A percentile compares a stretch with the other conserved stretches of the same genome.
These are phyloP conservation scores for Simplicillium sp. DNA, from an alignment of 2,329 filamentous ascomycete species.

Conservation along the genomic window DNA sequence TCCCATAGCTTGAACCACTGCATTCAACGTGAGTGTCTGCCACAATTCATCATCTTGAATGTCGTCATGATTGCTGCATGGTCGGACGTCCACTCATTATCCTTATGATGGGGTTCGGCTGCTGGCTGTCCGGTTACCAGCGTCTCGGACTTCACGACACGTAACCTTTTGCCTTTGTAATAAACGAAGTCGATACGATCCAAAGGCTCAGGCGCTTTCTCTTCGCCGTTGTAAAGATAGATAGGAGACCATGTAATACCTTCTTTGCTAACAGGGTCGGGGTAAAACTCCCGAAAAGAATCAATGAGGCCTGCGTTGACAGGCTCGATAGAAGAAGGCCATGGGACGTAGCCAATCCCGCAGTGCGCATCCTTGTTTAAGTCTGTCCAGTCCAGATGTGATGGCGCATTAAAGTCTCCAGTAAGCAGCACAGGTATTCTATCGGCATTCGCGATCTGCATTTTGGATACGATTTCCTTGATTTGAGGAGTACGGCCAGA, in stretches of 20 bases:
- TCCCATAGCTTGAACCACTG: no score
- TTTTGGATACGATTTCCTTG: slow-evolving; percentile 18
- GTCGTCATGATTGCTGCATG: slow-evolving; percentile 23
- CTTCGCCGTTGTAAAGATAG: slow-evolving; percentile 10
- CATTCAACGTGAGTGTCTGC: neutral
- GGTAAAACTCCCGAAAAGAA: slow-evolving; percentile 26
- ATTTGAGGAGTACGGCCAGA: slow-evolving; percentile 29
- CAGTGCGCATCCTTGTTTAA: slow-evolving; percentile 23
- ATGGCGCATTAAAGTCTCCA: slow-evolving; percentile 34
- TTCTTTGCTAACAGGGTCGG: slow-evolving; percentile 20
- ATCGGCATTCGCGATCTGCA: slow-evolving; percentile 18
- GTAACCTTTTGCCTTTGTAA: slow-evolving; percentile 22
- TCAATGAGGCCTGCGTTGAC: slow-evolving; percentile 25
- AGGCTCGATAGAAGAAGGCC: slow-evolving; percentile 27
- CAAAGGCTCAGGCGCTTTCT: slow-evolving; percentile 24
- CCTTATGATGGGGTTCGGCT: slow-evolving; percentile 20
- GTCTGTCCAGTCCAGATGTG: slow-evolving; percentile 30
- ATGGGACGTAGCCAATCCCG: slow-evolving; percentile 20
- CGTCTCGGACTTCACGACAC: slow-evolving; percentile 18
- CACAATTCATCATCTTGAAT: slow-evolving; percentile 11
- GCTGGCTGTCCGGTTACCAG: slow-evolving; percentile 23
- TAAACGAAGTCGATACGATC: slow-evolving; percentile 35
- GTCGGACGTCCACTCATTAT: slow-evolving; percentile 33
- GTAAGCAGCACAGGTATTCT: slow-evolving; percentile 23
- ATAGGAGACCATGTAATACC: slow-evolving; percentile 33